Evolutionary conservation across 306 rosid genomes (phyloP).

Genomic region (Cicer cuneatum): DNA sequence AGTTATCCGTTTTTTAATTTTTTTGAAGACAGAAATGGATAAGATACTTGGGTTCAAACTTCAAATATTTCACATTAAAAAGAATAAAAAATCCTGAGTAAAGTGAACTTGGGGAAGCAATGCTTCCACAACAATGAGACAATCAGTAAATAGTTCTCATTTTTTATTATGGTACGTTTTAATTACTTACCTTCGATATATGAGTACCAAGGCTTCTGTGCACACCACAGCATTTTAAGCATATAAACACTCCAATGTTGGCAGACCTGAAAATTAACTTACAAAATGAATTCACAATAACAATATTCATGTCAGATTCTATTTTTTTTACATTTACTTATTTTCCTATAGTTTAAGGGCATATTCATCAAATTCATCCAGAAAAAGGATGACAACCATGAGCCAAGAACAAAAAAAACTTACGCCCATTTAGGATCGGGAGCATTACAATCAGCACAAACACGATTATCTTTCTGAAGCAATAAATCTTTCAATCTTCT

Average conservation of each 20-base stretch:
- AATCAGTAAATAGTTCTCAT: constrained; percentile 51
- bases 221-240: constrained; percentile 95
- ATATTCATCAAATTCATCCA: constrained; percentile 36
- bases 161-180: constrained; percentile 17
- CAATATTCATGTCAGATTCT: neutral
- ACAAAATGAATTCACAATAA: constrained; percentile 24
- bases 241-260: constrained; percentile 93
- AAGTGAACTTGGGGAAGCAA: neutral
- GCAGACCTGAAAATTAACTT: constrained; percentile 75
- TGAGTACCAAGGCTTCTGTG: constrained; percentile 97
- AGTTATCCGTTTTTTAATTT: constrained; percentile 29
- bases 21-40: constrained; percentile 27
- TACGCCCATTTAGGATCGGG: constrained; percentile 99
- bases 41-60: neutral
- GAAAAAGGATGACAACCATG: constrained; percentile 20
- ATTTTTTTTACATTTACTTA: constrained; percentile 19
- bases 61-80: constrained; percentile 18
- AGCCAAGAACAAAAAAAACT: constrained; percentile 43
- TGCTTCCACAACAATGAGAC: constrained; percentile 35
- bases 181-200: constrained; percentile 81
- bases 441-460: constrained; percentile 93
- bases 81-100: neutral
- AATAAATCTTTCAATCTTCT: constrained; percentile 75
- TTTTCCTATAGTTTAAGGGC: constrained; percentile 35
- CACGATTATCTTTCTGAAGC: constrained; percentile 74